Evolutionary conservation across 2,329 filamentous ascomycete species (phyloP), one percentile per base, ranked within the genome.

Genomic region (Lasiodiplodia sp.): DNA sequence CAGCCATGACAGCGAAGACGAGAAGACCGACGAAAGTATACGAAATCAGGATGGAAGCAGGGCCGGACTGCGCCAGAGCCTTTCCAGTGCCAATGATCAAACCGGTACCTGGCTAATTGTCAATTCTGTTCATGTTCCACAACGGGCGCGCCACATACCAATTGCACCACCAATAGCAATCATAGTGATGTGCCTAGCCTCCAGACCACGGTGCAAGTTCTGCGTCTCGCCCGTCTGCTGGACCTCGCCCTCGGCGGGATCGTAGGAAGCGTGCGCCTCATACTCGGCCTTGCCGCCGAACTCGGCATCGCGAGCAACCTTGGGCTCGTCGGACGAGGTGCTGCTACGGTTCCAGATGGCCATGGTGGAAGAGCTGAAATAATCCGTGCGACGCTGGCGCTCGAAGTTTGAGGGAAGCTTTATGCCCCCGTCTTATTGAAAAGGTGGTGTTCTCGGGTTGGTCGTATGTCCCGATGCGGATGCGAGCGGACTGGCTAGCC

Each of bases 1-100:
- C 90, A 69, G 89, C 90, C 91, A 96, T 94, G 73, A 96, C 92
- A 52, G 93, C 82, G 79, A 90, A 96, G 72, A 95, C 92, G 69
- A 96, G 80, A 57, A 90, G 80, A 72, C 91, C 91, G 72, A 92
- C 86, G 70, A 91, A 78, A 47, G 87, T 84, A 80, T 93, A 93
- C 11, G 89, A 89, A 77, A 93, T 90, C 72, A 93, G 84, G 76
- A 93, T 88, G 11, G 90, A 88, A 23, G 83, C 91, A 62, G 91
- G 91, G 40, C 84, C 83, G 69, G 82, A 80, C 52, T 82, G 82
- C 66, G 81, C 83, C 66, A 86, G 80, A 47, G 83, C 84, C 72
- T 83, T 78, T 71, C 86, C 84, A 68, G 83, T 85, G 69, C 91
- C 91, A 74, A 93, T 90, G 72, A 93, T 91, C 67, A 93, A 83